Base-by-base conservation (phyloP, 1,284 basidiomycete species). In the Ceratobasidium sp. region DNA sequence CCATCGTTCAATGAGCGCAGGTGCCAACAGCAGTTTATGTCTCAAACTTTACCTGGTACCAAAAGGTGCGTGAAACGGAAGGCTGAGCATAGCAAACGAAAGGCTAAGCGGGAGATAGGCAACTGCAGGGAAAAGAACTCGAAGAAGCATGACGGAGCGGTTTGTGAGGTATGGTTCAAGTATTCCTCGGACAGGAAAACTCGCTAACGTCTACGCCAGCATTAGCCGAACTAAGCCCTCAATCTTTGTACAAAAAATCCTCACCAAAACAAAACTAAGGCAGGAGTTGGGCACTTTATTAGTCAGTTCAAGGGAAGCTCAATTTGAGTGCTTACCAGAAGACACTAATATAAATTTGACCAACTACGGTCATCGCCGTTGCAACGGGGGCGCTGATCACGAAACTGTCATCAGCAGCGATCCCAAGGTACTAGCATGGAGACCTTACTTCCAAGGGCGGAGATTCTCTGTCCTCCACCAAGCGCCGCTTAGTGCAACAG, bases 41-140 rank as follows among this genome's bases (percentile, higher is more conserved):
- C n/a, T 23, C 13, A 7, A 7, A 26, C 4, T 83, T 80, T 60
- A 85, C 79, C 81, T 86, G 80, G 78, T 81, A 40, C 78, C 81
- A 61, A 83, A 83, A 1, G 82, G 83, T 13, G 83, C 77, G 46
- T 83, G 77, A 85, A 87, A 87, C 0, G 86, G 86, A 39, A 80
- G 64, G 44, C 49, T 75, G 64, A 80, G 56, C 80, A 80, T 80
- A n/a, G 80, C 72, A 56, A 68, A 80, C 13, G 61, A 71, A 66
- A 80, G 78, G 42, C 79, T 80, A 18, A 80, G 49, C 15, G 79
- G 79, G 58, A 80, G 73, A 60, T 80, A 80, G 13, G 56, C 46
- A 20, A 80, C 33, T 18, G 78, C 56, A 18, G 80, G 80, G 5
- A 70, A 70, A 20, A 79, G 39, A 13, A 80, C 12, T 28, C 80